Percentiles rank a stretch among this genome's conserved stretches.
Conservation (phyloP, 805 yeast genomes). For the Saccharomycopsis olivae region DNA sequence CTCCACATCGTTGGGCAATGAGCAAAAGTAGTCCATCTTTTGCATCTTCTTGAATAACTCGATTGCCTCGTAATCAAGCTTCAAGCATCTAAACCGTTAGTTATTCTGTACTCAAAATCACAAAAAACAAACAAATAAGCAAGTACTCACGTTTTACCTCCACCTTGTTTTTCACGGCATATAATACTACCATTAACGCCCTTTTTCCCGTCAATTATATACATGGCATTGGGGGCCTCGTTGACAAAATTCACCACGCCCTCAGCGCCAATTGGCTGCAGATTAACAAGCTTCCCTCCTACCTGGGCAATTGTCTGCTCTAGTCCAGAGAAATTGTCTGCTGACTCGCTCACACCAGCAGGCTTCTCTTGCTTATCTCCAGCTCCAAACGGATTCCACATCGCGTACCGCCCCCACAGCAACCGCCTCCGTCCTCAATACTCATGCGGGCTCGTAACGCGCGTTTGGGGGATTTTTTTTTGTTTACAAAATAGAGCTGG, state of each 20-base stretch:
- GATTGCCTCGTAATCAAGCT: conserved; percentile 16
- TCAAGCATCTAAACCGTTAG: conserved; percentile 12
- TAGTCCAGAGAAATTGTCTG: background rate
- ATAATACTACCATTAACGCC: conserved; percentile 14
- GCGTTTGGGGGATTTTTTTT: background rate
- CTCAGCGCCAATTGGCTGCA: conserved; percentile 4
- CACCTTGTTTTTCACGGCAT: conserved; percentile 10
- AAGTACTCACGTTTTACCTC: conserved; percentile 13
- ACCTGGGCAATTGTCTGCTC: conserved; percentile 11
- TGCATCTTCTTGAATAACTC: conserved; percentile 17
- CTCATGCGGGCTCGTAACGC: background rate
- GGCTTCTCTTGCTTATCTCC: background rate
- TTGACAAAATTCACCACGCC: conserved; percentile 5
- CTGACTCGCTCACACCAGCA: conserved; percentile 1
- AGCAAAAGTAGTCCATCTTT: conserved; percentile 16
- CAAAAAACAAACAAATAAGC: background rate
- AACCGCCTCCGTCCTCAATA: too few species aligned
- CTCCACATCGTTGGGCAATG: conserved; percentile 13
- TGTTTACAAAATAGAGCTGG: background rate
- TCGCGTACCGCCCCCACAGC: too few species aligned
- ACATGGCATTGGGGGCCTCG: conserved; percentile 13
- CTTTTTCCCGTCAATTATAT: conserved; percentile 18
- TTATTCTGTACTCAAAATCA: too few species aligned
- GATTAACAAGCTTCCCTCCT: conserved; percentile 9
- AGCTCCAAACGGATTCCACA: conserved; percentile 16